A percentile compares a stretch with the other conserved stretches of the same genome.
Conservation (phyloP, 2,329 filamentous ascomycete genomes). For the Fusarium sublunatum region DNA sequence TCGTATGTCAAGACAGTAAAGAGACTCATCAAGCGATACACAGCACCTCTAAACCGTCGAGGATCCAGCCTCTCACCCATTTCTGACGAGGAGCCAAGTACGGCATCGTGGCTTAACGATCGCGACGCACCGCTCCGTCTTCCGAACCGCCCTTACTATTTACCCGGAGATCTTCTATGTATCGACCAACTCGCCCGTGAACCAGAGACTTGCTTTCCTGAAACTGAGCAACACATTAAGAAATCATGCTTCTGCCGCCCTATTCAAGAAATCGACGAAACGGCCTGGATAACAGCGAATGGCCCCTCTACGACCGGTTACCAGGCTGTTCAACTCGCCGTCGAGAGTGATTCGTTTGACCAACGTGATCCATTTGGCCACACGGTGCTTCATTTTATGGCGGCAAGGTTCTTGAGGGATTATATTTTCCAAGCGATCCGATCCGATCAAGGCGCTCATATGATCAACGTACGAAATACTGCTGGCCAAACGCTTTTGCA, state of each 20-base stretch:
- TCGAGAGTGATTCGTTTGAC: constrained; percentile 21
- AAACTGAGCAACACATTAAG: constrained; percentile 39
- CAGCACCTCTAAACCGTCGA: constrained; percentile 45
- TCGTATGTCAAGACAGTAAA: constrained; percentile 53
- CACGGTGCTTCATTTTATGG: constrained; percentile 60
- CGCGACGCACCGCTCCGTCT: constrained; percentile 41
- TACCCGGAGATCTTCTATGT: constrained; percentile 64
- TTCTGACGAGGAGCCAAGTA: constrained; percentile 33
- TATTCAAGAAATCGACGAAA: constrained; percentile 37
- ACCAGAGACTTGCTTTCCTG: constrained; percentile 36
- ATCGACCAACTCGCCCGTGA: constrained; percentile 39
- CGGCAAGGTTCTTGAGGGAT: constrained; percentile 49
- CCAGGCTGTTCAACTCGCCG: constrained; percentile 26
- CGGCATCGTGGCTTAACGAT: constrained; percentile 47
- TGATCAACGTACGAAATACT: constrained; percentile 53
- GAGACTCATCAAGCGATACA: constrained; percentile 55
- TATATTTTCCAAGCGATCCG: constrained; percentile 47
- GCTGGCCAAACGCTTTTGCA: constrained; percentile 63
- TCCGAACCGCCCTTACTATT: constrained; percentile 44
- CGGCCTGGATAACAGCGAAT: constrained; percentile 47
- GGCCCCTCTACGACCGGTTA: constrained; percentile 41
- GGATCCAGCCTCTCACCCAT: constrained; percentile 41
- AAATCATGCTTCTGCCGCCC: constrained; percentile 49
- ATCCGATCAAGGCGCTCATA: constrained; percentile 19
- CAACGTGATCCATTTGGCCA: constrained; percentile 59